phyloP scores from a whole-genome alignment of 345 rosid genomes.

The Angophora floribunda region DNA sequence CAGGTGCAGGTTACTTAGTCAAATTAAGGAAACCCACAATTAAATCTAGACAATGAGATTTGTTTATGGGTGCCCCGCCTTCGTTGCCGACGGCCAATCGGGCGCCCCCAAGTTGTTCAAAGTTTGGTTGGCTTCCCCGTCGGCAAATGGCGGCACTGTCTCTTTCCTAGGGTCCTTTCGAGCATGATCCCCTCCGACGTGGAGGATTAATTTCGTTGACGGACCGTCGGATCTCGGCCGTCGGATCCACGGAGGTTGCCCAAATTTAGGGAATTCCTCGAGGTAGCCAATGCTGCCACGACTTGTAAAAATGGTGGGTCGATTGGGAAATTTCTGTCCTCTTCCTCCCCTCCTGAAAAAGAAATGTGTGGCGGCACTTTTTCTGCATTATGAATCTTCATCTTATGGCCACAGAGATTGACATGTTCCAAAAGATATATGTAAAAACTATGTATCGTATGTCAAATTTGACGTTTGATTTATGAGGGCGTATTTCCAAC shows the following conservation, averaged over 20 bases:
- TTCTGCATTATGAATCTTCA: not conserved
- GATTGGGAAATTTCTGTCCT: not conserved
- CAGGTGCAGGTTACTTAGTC: not conserved
- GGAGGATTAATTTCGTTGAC: not conserved
- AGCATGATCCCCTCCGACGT: not conserved
- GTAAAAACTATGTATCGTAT: not conserved
- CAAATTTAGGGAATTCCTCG: not conserved
- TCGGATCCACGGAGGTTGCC: not conserved
- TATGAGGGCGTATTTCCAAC: not conserved
- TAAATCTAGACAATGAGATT: not conserved
- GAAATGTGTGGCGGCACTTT: not conserved
- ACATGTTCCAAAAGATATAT: not conserved
- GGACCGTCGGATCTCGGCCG: not conserved
- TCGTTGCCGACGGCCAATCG: not conserved
- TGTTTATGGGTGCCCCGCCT: not conserved
- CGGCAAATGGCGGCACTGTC: not conserved
- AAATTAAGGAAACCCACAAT: not conserved
- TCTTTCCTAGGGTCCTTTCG: not conserved
- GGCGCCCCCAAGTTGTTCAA: not conserved
- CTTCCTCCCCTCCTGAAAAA: not conserved
- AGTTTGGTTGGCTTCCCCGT: not conserved
- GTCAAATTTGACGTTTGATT: not conserved
- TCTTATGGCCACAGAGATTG: not conserved
- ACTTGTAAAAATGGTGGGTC: not conserved
- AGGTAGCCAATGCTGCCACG: not conserved